Percentiles rank a stretch among this genome's conserved stretches.
Evolutionary conservation across 768 basidiomycete genomes (phyloP).

Genomic region (Amanita thiersii): DNA sequence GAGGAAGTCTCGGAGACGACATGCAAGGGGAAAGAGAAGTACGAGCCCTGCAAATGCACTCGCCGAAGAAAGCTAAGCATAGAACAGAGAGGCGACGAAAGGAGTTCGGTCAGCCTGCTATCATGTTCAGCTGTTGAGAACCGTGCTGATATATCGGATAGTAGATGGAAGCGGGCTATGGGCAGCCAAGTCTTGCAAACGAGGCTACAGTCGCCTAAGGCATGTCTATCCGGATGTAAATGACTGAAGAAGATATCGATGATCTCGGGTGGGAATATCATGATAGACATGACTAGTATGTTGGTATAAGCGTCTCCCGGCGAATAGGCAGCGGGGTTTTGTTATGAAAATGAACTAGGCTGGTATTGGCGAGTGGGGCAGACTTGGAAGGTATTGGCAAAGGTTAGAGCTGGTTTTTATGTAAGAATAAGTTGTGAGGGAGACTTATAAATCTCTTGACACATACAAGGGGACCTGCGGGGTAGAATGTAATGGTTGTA

Average conservation of each 20-base stretch:
- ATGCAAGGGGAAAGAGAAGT: background rate
- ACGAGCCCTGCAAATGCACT: conserved; percentile 6
- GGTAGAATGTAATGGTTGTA: too few relatives aligned
- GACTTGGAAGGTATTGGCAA: too few relatives aligned
- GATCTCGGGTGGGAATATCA: conserved; percentile 6
- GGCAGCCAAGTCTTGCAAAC: conserved; percentile 8
- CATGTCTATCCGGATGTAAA: background rate
- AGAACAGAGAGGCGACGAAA: conserved; percentile 1
- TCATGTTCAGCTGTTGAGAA: background rate
- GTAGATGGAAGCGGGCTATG: background rate
- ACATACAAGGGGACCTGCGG: too few relatives aligned
- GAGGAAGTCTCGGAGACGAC: background rate
- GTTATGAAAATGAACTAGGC: too few relatives aligned
- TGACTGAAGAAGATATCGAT: conserved; percentile 5
- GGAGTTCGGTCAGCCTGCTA: background rate
- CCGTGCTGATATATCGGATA: background rate
- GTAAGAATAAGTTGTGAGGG: too few relatives aligned
- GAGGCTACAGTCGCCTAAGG: conserved; percentile 1
- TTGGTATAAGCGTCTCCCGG: too few relatives aligned
- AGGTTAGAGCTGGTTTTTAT: too few relatives aligned
- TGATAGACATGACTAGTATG: background rate
- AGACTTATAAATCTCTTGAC: too few relatives aligned
- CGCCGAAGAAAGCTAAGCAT: background rate
- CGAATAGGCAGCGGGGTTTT: too few relatives aligned
- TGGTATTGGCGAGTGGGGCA: too few relatives aligned